These are phyloP conservation scores for Diaporthe batatas DNA, from an alignment of 2,329 filamentous ascomycete genomes.

Conservation along the genomic window DNA sequence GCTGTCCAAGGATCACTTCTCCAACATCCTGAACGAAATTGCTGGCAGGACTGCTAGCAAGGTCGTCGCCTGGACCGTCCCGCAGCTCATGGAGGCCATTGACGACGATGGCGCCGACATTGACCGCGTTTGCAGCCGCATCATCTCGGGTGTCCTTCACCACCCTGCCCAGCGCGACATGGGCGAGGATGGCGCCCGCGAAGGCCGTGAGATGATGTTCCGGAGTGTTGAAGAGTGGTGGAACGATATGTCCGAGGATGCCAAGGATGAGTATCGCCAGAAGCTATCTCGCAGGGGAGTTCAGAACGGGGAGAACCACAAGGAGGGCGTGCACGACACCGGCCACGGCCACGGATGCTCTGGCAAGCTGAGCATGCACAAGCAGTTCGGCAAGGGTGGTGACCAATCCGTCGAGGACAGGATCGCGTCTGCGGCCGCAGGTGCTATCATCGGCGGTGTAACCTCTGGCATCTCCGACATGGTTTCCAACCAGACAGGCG, in stretches of 20 bases:
- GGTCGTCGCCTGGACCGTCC: slow-evolving; percentile 87
- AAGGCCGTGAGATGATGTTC: slow-evolving; percentile 85
- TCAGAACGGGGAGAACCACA: slow-evolving; percentile 83
- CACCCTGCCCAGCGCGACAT: slow-evolving; percentile 83
- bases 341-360: slow-evolving; percentile 88
- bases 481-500: slow-evolving; percentile 61
- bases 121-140: slow-evolving; percentile 77
- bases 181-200: slow-evolving; percentile 77
- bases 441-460: slow-evolving; percentile 69
- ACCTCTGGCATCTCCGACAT: slow-evolving; percentile 64
- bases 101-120: slow-evolving; percentile 81
- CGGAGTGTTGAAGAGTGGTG: slow-evolving; percentile 87
- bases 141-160: slow-evolving; percentile 86
- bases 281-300: slow-evolving; percentile 87
- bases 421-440: slow-evolving; percentile 68
- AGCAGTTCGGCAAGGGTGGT: slow-evolving; percentile 63
- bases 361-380: slow-evolving; percentile 83
- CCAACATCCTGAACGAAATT: slow-evolving; percentile 89
- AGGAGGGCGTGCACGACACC: slow-evolving; percentile 83
- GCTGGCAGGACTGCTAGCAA: slow-evolving; percentile 85
- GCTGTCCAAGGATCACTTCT: slow-evolving; percentile 96
- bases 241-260: slow-evolving; percentile 72
- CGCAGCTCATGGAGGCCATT: slow-evolving; percentile 89
- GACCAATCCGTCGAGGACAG: slow-evolving; percentile 66
- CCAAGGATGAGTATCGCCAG: slow-evolving; percentile 76